phyloP scores from a whole-genome alignment of 257 asterid genomes.

The Craterostigma plantagineum region DNA sequence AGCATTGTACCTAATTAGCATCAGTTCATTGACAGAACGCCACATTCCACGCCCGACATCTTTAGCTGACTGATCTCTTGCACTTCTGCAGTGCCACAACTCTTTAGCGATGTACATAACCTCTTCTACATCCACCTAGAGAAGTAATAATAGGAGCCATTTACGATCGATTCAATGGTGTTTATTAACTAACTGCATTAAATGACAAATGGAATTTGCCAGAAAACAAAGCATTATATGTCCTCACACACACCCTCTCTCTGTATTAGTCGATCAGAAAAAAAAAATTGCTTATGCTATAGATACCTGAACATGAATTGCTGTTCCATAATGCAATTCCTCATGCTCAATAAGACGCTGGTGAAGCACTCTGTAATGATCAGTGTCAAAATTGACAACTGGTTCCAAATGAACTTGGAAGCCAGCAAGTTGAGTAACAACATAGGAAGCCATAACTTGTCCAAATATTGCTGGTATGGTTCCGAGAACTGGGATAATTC shows the following conservation, averaged over 20 bases:
- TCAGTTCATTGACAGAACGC: conserved; percentile 80
- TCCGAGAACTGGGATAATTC: conserved; percentile 93
- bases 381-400: conserved; percentile 68
- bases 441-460: conserved; percentile 94
- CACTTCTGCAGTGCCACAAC: conserved; percentile 95
- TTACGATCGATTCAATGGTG: too few species aligned
- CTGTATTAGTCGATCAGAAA: too few species aligned
- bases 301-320: conserved; percentile 63
- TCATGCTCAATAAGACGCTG: conserved; percentile 92
- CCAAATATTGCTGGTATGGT: conserved; percentile 96
- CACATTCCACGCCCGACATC: conserved; percentile 97
- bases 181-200: too few species aligned
- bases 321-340: conserved; percentile 67
- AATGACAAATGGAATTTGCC: too few species aligned
- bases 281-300: too few species aligned
- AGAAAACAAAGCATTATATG: too few species aligned
- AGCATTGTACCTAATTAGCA: conserved; percentile 57
- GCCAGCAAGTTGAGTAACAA: conserved; percentile 58
- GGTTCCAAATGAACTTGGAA: conserved; percentile 80
- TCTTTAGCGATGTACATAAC: conserved; percentile 75
- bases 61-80: conserved; percentile 57
- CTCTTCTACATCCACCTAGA: conserved; percentile 86
- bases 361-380: conserved; percentile 68
- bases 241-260: too few species aligned
- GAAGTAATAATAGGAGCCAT: conserved; percentile 1